Evolutionary conservation across 148 eudicot genomes (phyloP).

Genomic region (Drosera capensis): DNA sequence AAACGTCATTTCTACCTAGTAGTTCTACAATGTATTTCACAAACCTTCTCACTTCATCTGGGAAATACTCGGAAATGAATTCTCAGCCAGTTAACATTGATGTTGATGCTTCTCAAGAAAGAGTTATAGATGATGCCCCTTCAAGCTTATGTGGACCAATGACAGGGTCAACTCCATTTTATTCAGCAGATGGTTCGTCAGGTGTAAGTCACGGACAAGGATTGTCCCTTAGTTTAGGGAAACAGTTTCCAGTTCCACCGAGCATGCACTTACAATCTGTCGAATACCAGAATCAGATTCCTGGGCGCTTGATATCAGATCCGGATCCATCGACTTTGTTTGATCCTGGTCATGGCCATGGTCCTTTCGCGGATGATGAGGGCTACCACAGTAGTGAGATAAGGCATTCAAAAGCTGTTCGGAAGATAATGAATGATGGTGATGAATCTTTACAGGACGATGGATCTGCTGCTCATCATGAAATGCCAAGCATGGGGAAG

Average conservation of each 20-base stretch:
- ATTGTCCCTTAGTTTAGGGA: constrained; percentile 36
- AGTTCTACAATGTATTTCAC: constrained; percentile 27
- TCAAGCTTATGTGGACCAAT: constrained; percentile 15
- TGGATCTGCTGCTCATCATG: background rate
- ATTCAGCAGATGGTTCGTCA: constrained; percentile 12
- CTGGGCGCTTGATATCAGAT: constrained; percentile 16
- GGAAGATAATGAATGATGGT: too few species aligned
- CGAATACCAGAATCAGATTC: constrained; percentile 14
- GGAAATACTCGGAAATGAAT: constrained; percentile 5
- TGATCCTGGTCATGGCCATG: background rate
- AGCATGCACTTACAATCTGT: constrained; percentile 16
- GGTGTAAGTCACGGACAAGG: constrained; percentile 22
- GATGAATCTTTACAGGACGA: background rate
- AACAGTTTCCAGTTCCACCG: constrained; percentile 25
- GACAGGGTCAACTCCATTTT: constrained; percentile 22
- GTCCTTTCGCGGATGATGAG: background rate
- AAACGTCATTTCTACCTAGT: constrained; percentile 11
- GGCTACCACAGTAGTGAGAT: background rate
- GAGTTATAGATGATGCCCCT: background rate
- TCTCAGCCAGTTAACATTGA: background rate
- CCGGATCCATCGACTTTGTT: constrained; percentile 1
- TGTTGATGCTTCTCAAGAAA: background rate
- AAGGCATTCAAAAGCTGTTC: too few species aligned
- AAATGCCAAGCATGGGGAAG: background rate
- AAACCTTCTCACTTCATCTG: constrained; percentile 30